Evolutionary conservation across 495 filamentous ascomycete species (phyloP), one percentile per base, ranked within the genome.

Genomic region (Aspergillus affinis): DNA sequence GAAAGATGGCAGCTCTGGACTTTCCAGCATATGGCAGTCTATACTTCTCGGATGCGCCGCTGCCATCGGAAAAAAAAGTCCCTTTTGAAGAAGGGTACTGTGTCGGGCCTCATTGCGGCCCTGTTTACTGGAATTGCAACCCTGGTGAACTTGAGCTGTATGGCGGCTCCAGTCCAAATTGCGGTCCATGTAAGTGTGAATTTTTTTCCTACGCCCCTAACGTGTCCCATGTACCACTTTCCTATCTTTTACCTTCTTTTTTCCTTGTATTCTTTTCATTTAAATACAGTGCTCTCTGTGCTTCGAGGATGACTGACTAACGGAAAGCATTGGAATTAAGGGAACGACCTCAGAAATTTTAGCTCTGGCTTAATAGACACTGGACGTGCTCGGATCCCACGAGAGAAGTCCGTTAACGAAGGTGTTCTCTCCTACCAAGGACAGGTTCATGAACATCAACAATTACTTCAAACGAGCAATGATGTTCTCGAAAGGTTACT

Each of bases 171-270:
- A n/a, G n/a, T n/a, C n/a, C n/a, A n/a, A n/a, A n/a, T n/a, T n/a
- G n/a, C n/a, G n/a, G n/a, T n/a, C n/a, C n/a, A 23, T 76, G 73
- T 78, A 10, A 74, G 75, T 70, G 19, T 57, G 13, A 26, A 21
- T 32, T 46, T 26, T 52, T 45, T 32, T 21, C 51, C 27, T 41
- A 6, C 27, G 32, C 27, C 26, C 20, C 7, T 8, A 18, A 54
- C 19, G 29, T 8, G 4, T 52, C 21, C 15, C 7, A 54, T 7
- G n/a, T 54, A 19, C 26, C n/a, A 48, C 47, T 19, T 48, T 9
- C 47, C 47, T 19, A 19, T 23, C 47, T 19, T 48, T 17, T 48
- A 48, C 47, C 21, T n/a, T n/a, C n/a, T n/a, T n/a, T n/a, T n/a
- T n/a, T n/a, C n/a, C n/a, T n/a, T n/a, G n/a, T n/a, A n/a, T n/a